phyloP scores from a whole-genome alignment of 805 yeast species.

The Candida boleticola region DNA sequence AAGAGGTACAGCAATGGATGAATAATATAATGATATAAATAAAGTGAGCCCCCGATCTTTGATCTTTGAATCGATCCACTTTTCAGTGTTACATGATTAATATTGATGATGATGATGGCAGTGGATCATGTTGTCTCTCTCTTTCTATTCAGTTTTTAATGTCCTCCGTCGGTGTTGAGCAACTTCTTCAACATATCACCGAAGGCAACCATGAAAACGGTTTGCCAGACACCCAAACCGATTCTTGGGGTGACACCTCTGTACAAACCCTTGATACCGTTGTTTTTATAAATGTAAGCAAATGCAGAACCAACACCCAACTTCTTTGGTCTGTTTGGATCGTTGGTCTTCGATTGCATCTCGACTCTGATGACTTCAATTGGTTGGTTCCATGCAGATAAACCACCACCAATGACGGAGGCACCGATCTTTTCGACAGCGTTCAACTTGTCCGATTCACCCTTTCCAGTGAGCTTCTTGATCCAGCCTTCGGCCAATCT shows the following conservation, averaged over 20 bases:
- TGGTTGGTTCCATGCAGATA: constrained; percentile 98
- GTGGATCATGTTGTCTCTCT: too few species aligned
- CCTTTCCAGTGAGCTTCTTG: constrained; percentile 60
- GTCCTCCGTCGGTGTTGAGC: constrained; percentile 41
- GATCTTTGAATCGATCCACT: too few species aligned
- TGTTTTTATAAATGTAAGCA: constrained; percentile 75
- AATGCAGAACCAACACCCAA: constrained; percentile 74
- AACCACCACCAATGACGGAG: constrained; percentile 92
- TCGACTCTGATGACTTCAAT: constrained; percentile 97
- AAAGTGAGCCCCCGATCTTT: too few species aligned
- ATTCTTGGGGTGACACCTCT: constrained; percentile 97
- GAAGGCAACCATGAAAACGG: constrained; percentile 96
- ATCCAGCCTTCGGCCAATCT: constrained; percentile 88
- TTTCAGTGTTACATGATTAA: too few species aligned
- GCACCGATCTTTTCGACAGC: constrained; percentile 82
- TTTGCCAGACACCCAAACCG: constrained; percentile 97
- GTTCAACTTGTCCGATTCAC: constrained; percentile 54
- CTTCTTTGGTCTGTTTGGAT: constrained; percentile 94
- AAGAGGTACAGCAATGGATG: too few species aligned
- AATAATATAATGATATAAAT: too few species aligned
- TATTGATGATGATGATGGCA: too few species aligned
- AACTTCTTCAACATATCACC: constrained; percentile 71
- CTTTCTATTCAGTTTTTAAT: too few species aligned
- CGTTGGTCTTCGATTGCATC: constrained; percentile 93
- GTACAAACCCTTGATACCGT: constrained; percentile 87